Conservation (phyloP, 768 basidiomycete genomes). For the Candolleomyces eurysporus region DNA sequence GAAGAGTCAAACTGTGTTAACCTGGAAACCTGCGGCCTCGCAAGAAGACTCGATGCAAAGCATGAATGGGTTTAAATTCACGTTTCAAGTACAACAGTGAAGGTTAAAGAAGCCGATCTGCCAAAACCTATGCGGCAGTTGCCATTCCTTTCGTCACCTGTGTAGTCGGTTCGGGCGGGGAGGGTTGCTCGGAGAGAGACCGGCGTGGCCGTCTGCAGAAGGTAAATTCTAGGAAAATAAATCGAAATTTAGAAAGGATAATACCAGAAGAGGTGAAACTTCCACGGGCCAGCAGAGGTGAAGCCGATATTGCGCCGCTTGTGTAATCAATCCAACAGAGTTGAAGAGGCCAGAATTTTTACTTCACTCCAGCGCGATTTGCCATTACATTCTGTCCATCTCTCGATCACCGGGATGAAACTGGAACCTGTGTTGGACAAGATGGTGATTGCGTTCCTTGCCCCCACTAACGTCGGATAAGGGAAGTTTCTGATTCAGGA, state of each 20-base stretch:
- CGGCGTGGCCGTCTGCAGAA: no score
- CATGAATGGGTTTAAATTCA: neutral
- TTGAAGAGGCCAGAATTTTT: no score
- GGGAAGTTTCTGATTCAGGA: constrained; percentile 4
- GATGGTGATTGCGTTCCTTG: neutral
- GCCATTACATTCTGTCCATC: no score
- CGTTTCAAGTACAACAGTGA: constrained; percentile 5
- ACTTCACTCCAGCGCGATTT: no score
- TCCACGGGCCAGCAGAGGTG: no score
- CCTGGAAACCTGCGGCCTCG: neutral
- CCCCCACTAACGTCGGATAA: constrained; percentile 4
- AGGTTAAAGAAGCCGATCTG: constrained; percentile 11
- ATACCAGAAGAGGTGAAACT: no score
- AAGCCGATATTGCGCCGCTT: no score
- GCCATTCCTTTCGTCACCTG: neutral
- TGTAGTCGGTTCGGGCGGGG: neutral
- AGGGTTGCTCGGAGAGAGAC: no score
- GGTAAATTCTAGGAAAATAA: no score
- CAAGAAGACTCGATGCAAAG: neutral
- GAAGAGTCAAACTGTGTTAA: neutral
- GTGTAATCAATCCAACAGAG: no score
- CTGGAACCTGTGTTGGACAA: neutral
- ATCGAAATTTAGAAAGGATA: no score
- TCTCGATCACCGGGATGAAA: neutral
- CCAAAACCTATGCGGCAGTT: constrained; percentile 3